phyloP scores from a whole-genome alignment of 768 basidiomycete genomes.

The Lactifluus rugatus region DNA sequence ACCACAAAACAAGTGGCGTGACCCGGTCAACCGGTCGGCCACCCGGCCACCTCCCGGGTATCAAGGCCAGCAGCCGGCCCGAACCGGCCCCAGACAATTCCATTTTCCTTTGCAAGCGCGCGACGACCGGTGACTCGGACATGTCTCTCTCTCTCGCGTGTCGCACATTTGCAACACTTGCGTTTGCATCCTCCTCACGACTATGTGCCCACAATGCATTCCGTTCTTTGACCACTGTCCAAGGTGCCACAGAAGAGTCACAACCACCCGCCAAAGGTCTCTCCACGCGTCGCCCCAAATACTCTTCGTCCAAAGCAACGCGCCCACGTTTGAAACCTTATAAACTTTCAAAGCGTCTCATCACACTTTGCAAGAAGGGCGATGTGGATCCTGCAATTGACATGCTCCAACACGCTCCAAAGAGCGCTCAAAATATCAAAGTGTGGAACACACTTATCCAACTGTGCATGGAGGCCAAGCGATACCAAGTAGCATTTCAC shows the following conservation, averaged over 20 bases:
- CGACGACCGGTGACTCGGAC: too few species aligned
- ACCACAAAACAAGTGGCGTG: too few species aligned
- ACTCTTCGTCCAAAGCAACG: neutral
- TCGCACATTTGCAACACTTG: neutral
- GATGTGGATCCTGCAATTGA: constrained; percentile 53
- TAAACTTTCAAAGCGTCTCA: constrained; percentile 48
- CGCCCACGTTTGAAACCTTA: constrained; percentile 41
- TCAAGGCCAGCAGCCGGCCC: too few species aligned
- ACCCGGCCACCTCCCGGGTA: too few species aligned
- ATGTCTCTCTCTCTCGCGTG: too few species aligned
- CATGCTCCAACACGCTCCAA: constrained; percentile 58
- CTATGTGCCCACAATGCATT: neutral
- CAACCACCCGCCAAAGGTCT: neutral
- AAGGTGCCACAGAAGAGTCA: neutral
- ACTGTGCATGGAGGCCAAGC: constrained; percentile 46
- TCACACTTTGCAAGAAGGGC: constrained; percentile 43
- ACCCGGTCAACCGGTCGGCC: too few species aligned
- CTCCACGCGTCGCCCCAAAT: neutral
- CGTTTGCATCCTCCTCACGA: neutral
- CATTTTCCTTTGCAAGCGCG: too few species aligned
- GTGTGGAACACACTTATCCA: constrained; percentile 78
- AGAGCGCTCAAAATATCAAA: constrained; percentile 61
- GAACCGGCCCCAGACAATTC: too few species aligned
- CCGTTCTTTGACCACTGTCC: neutral
- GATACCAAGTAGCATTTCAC: constrained; percentile 50